Evolutionary conservation across 139 green algal genomes (phyloP).

Genomic region (Auxenochlorella pyrenoidosa): DNA sequence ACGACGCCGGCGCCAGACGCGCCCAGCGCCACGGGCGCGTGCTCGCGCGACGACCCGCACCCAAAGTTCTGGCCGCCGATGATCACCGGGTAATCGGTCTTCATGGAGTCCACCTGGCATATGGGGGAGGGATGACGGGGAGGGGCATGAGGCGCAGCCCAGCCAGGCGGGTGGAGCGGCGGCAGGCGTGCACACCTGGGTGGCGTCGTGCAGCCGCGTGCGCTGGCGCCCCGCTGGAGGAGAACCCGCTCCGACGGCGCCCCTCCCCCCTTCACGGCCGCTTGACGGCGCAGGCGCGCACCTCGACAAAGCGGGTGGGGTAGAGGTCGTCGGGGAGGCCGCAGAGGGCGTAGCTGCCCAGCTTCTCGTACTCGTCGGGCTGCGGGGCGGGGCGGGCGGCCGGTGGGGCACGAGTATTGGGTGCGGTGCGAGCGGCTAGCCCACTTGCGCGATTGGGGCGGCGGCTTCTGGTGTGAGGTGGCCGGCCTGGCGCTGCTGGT

Average conservation of each 20-base stretch:
- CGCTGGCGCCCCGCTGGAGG: no score
- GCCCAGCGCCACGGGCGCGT: constrained; percentile 92
- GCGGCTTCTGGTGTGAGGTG: no score
- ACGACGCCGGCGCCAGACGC: constrained; percentile 81
- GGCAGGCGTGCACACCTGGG: no score
- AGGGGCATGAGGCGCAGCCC: not conserved
- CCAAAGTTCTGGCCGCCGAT: constrained; percentile 96
- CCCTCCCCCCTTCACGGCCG: no score
- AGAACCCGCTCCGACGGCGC: no score
- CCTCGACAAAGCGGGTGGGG: constrained; percentile 43
- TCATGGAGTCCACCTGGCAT: constrained; percentile 83
- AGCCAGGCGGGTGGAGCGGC: not conserved
- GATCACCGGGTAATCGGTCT: constrained; percentile 93
- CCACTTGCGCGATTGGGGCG: no score
- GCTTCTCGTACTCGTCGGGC: constrained; percentile 92
- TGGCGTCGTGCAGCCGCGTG: no score
- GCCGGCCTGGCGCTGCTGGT: not conserved
- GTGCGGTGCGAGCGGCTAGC: not conserved
- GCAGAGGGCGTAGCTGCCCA: constrained; percentile 92
- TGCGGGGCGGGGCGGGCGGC: constrained; percentile 41
- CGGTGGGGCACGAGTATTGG: not conserved
- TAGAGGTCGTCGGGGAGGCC: constrained; percentile 88
- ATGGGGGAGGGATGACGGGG: not conserved
- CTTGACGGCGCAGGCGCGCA: no score
- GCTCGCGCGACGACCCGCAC: constrained; percentile 93